phyloP scores from a whole-genome alignment of 108 stramenopile species.

The Fragilaria crotonensis region DNA sequence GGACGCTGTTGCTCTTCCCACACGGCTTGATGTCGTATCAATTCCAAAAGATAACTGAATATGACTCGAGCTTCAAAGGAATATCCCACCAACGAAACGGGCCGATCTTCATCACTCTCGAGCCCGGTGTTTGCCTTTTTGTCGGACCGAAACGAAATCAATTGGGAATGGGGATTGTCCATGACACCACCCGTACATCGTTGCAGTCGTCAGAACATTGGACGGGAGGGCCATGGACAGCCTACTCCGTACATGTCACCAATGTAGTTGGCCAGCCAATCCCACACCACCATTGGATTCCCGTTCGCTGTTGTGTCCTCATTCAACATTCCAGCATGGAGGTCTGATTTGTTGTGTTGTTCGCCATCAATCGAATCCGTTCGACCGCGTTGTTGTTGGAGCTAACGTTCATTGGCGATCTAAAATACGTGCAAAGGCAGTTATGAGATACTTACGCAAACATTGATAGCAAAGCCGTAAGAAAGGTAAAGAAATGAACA shows the following conservation, averaged over 20 bases:
- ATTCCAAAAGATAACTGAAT: slow-evolving; percentile 65
- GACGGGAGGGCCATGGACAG: slow-evolving; percentile 54
- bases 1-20: slow-evolving; percentile 39
- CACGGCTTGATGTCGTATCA: slow-evolving; percentile 53
- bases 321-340: no score
- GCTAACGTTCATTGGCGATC: no score
- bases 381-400: no score
- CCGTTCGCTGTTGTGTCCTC: no score
- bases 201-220: slow-evolving; percentile 27
- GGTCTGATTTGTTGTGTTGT: no score
- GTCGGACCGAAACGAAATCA: slow-evolving; percentile 67
- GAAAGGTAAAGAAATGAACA: no score
- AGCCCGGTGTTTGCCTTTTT: slow-evolving; percentile 72
- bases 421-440: no score
- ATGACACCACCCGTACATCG: no score
- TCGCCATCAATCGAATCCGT: no score
- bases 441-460: no score
- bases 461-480: no score
- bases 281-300: slow-evolving; percentile 42
- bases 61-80: slow-evolving; percentile 87
- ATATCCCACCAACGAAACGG: slow-evolving; percentile 86
- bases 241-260: slow-evolving; percentile 54
- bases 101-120: slow-evolving; percentile 51
- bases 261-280: slow-evolving; percentile 43
- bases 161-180: slow-evolving; percentile 74